Evolutionary conservation across 345 rosid species (phyloP), one percentile per base, ranked within the genome.

Genomic region (Aquilaria yunnanensis): DNA sequence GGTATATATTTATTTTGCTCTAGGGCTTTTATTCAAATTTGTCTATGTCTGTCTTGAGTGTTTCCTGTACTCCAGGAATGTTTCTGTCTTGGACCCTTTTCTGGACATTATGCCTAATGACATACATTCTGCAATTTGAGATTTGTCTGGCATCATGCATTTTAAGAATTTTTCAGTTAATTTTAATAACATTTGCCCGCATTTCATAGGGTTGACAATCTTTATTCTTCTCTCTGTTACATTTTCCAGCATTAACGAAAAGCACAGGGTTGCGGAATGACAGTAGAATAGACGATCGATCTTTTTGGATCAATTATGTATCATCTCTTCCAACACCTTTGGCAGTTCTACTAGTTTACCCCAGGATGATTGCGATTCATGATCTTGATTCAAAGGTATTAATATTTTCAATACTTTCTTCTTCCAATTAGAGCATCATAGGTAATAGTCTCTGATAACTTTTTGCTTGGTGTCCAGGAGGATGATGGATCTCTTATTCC

Each of bases 281-380:
- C 32, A 96, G 97, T 62, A 85, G 89, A 77, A 81, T 94, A 67
- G 99, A 90, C 55, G 96, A 90, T 47, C 91, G 93, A 8, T 88
- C 97, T 30, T 90, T 75, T 72, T 94, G 99, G 97, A 83, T 86
- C 68, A 77, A 67, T 64, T 75, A 81, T 71, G 88, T 83, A 56
- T 81, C 93, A 32, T 88, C 91, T 41, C 68, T 86, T 67, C 83
- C 99, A 59, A 58, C 84, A 70, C 84, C 97, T 71, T 65, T 76
- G 64, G 97, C 91, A 9, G 81, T 88, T 62, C 91, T 96, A 9
- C 76, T 85, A 64, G 95, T 90, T 70, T 78, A 85, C 73, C 96
- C 97, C 54, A 88, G 97, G 78, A 81, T 94, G 96, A 75, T 88
- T 66, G 63, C 97, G 50, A 70, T 90, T 67, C 97, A 90, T 73